Evolutionary conservation across 1,284 basidiomycete species (phyloP).

Genomic region (Malassezia psittaci): DNA sequence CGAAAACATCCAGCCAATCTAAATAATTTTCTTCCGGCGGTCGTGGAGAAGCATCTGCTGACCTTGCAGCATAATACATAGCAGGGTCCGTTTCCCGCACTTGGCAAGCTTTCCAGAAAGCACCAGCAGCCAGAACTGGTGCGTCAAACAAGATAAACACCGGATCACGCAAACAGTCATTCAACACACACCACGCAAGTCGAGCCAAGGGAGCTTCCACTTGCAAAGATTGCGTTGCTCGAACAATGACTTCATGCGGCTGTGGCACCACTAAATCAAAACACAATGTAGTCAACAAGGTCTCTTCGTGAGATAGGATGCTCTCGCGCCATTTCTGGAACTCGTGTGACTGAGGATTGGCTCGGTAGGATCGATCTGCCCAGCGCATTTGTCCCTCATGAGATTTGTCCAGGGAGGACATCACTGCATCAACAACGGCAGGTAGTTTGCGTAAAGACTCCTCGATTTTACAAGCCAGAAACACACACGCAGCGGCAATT

Average conservation of each 20-base stretch:
- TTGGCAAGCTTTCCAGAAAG: conserved; percentile 34
- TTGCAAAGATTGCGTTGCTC: conserved; percentile 25
- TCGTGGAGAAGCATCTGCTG: conserved; percentile 13
- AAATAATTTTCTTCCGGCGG: conserved; percentile 7
- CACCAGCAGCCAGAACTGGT: conserved; percentile 38
- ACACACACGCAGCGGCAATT: conserved; percentile 77
- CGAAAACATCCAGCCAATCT: conserved; percentile 35
- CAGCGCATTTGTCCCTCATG: conserved; percentile 47
- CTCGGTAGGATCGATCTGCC: conserved; percentile 27
- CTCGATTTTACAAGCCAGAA: conserved; percentile 81
- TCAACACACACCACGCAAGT: conserved; percentile 33
- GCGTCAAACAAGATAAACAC: conserved; percentile 37
- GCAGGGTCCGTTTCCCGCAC: conserved; percentile 19
- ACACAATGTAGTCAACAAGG: conserved; percentile 73
- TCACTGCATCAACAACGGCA: conserved; percentile 66
- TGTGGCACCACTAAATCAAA: conserved; percentile 79
- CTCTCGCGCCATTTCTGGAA: conserved; percentile 56
- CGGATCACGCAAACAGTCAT: conserved; percentile 32
- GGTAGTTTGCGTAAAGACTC: conserved; percentile 76
- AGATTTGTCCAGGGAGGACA: conserved; percentile 58
- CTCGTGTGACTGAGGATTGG: conserved; percentile 24
- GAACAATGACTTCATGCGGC: conserved; percentile 55
- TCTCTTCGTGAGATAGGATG: conserved; percentile 71
- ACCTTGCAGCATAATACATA: conserved; percentile 18
- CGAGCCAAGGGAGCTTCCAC: conserved; percentile 24